Conservation (phyloP, 352 stramenopile species). For the Phytophthora multivora region DNA sequence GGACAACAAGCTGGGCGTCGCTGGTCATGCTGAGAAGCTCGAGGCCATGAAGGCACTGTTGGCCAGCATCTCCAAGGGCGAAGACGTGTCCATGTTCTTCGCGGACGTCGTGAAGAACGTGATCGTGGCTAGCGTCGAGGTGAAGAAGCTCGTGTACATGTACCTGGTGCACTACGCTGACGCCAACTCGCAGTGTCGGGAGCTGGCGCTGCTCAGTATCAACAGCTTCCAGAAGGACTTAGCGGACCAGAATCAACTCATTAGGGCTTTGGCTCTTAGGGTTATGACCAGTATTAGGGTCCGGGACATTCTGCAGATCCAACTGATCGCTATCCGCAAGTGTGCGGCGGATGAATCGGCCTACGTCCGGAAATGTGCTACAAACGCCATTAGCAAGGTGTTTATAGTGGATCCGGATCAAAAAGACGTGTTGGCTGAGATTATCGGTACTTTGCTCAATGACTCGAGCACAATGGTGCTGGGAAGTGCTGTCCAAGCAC, state of each 20-base stretch:
- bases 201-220: conserved; percentile 97
- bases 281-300: conserved; percentile 98
- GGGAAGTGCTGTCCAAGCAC: conserved; percentile 93
- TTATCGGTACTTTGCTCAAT: conserved; percentile 94
- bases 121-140: conserved; percentile 94
- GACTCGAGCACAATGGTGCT: conserved; percentile 98
- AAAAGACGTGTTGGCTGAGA: conserved; percentile 90
- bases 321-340: conserved; percentile 96
- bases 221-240: conserved; percentile 99
- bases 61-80: conserved; percentile 96
- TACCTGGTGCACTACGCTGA: conserved; percentile 99
- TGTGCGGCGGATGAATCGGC: conserved; percentile 91
- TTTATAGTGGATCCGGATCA: conserved; percentile 89
- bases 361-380: conserved; percentile 98
- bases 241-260: conserved; percentile 94
- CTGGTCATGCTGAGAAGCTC: conserved; percentile 88
- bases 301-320: conserved; percentile 98
- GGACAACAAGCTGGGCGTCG: conserved; percentile 89
- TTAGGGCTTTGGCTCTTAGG: conserved; percentile 92
- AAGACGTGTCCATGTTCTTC: conserved; percentile 98
- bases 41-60: conserved; percentile 99
- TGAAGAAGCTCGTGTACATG: conserved; percentile 99
- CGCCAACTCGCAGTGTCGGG: conserved; percentile 93
- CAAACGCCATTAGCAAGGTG: conserved; percentile 96
- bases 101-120: conserved; percentile 97